phyloP scores from a whole-genome alignment of 2,329 filamentous ascomycete genomes.

The Fusarium bulbicola region DNA sequence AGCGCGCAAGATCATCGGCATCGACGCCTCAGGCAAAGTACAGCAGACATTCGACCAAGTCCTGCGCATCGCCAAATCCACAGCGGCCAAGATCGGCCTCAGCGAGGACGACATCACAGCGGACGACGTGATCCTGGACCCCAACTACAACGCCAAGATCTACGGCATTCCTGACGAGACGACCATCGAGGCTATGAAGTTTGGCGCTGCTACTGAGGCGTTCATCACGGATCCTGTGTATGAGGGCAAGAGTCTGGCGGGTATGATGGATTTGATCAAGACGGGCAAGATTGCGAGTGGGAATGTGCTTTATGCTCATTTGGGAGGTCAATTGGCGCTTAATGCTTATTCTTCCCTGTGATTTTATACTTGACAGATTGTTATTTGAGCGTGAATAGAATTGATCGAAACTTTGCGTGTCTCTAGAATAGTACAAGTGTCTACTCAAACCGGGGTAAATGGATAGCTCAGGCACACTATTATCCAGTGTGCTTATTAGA shows the following conservation, averaged over 20 bases:
- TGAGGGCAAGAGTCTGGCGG: constrained; percentile 78
- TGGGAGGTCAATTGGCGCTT: constrained; percentile 75
- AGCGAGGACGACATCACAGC: constrained; percentile 66
- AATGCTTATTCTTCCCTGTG: constrained; percentile 68
- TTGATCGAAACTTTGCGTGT: neutral
- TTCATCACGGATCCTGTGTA: constrained; percentile 82
- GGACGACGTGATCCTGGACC: constrained; percentile 70
- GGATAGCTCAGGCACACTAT: neutral
- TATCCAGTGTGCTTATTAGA: neutral
- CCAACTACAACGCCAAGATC: constrained; percentile 68
- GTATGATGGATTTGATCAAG: constrained; percentile 74
- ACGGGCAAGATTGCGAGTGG: constrained; percentile 68
- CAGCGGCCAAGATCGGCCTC: constrained; percentile 70
- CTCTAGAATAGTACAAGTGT: neutral
- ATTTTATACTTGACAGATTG: neutral
- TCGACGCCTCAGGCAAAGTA: constrained; percentile 61
- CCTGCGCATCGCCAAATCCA: constrained; percentile 71
- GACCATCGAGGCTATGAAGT: constrained; percentile 74
- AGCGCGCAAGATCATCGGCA: constrained; percentile 68
- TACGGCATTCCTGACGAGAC: constrained; percentile 74
- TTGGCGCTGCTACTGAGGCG: constrained; percentile 73
- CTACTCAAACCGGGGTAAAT: neutral
- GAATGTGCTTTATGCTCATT: constrained; percentile 77
- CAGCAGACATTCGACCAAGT: constrained; percentile 71
- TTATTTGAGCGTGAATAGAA: constrained; percentile 5